Evolutionary conservation across 2,329 filamentous ascomycete species (phyloP), one percentile per base, ranked within the genome.

Genomic region (Chrysosporium keratinophilum): DNA sequence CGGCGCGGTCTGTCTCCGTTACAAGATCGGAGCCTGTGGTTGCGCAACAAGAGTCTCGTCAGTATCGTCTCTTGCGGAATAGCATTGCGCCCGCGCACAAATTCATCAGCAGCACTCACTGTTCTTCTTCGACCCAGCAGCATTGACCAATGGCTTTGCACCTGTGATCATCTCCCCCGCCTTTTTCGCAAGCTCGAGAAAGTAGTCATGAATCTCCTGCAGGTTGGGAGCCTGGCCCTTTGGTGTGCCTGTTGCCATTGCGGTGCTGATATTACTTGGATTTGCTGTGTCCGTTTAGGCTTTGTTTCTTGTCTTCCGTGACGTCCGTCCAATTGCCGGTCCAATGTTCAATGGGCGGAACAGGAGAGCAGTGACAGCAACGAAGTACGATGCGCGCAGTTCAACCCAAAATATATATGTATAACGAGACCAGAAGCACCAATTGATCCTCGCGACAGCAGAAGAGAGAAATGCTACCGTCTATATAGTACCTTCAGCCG

Each of bases 1-100:
- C 79, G 4, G 78, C 79, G 57, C 74, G 77, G 65, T 83, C 80
- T 54, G 80, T 82, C 67, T 82, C 78, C 6, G 80, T 83, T 15
- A 83, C 80, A 34, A 83, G 73, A 62, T 83, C 80, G 55, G 78
- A 78, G 51, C 77, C 76, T 78, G 33, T 11, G 10, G 15, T 34
- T 43, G 14, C 19, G 17, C n/a, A 20, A 12, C 2, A 31, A 34
- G 34, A 12, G 28, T n/a, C 3, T 42, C 51, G 23, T 54, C 52
- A 28, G 6, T 50, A 45, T 23, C 20, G 40, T 31, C 5, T 31
- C 9, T 35, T 10, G 11, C 51, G 19, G 19, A 15, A 47, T 12
- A 45, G n/a, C 14, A 15, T 3, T 28, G 5, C 2, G 12, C 7
- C 14, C 12, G 41, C 14, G 19, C 15, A 31, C 37, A 15, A 14